Evolutionary conservation across 306 rosid genomes (phyloP).

Genomic region (Casuarina glauca): DNA sequence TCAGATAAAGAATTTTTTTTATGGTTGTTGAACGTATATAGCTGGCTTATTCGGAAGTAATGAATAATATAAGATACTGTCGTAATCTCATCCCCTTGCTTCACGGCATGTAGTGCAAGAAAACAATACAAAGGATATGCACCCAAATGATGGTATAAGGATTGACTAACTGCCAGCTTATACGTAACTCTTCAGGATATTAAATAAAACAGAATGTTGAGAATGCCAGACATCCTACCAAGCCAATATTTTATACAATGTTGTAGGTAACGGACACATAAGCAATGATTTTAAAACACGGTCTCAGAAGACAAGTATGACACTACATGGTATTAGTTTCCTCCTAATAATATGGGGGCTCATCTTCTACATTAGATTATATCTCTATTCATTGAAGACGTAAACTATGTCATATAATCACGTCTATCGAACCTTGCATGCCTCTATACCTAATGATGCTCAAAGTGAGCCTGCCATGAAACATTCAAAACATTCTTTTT

Average conservation of each 20-base stretch:
- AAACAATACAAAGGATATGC: slow-evolving; percentile 16
- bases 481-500: not conserved
- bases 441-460: not conserved
- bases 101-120: slow-evolving; percentile 41
- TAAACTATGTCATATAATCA: not conserved
- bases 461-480: not conserved
- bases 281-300: slow-evolving; percentile 1
- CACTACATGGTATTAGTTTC: not conserved
- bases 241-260: slow-evolving; percentile 16
- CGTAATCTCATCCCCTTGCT: slow-evolving; percentile 31
- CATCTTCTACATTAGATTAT: not conserved
- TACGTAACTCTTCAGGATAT: slow-evolving; percentile 10
- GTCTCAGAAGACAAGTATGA: too few relatives aligned
- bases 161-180: slow-evolving; percentile 40
- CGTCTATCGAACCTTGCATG: not conserved
- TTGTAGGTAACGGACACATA: slow-evolving; percentile 25
- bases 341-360: not conserved
- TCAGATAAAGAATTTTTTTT: not conserved
- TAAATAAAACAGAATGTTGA: slow-evolving; percentile 35
- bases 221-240: slow-evolving; percentile 27
- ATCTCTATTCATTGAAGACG: not conserved
- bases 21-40: slow-evolving; percentile 28
- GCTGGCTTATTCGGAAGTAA: slow-evolving; percentile 28
- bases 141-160: slow-evolving; percentile 19
- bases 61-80: slow-evolving; percentile 24